Evolutionary conservation across 352 stramenopile genomes (phyloP).

Genomic region (Phytophthora sansomeana): DNA sequence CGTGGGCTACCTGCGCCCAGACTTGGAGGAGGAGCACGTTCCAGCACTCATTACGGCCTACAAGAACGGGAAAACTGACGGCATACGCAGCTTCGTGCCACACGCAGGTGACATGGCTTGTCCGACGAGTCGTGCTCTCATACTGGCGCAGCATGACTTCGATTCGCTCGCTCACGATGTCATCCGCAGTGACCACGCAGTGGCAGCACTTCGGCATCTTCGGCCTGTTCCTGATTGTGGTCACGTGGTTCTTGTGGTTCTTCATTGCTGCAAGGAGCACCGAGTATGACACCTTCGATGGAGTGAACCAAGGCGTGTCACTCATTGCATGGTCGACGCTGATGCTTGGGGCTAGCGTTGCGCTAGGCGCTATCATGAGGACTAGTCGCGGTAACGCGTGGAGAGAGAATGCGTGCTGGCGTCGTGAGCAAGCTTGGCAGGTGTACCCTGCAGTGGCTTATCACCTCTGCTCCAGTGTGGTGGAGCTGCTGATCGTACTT

Average conservation of each 20-base stretch:
- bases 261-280: constrained; percentile 25
- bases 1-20: constrained; percentile 26
- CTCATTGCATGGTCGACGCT: constrained; percentile 41
- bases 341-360: constrained; percentile 21
- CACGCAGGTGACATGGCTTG: constrained; percentile 31
- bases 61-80: constrained; percentile 14
- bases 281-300: constrained; percentile 38
- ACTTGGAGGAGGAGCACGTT: constrained; percentile 14
- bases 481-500: constrained; percentile 25
- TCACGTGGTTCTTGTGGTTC: constrained; percentile 33
- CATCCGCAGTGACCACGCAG: neutral
- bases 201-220: constrained; percentile 19
- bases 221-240: constrained; percentile 14
- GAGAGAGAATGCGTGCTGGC: constrained; percentile 28
- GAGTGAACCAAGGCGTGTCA: constrained; percentile 30
- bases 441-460: constrained; percentile 31
- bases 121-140: constrained; percentile 30
- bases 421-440: constrained; percentile 35
- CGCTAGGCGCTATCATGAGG: constrained; percentile 12
- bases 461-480: constrained; percentile 23
- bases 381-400: constrained; percentile 22
- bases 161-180: constrained; percentile 7
- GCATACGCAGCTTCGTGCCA: constrained; percentile 21
- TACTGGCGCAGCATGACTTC: constrained; percentile 33
- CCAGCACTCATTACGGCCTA: constrained; percentile 22